phyloP scores from a whole-genome alignment of 2,329 filamentous ascomycete species.

The Zasmidium citrigriseum region DNA sequence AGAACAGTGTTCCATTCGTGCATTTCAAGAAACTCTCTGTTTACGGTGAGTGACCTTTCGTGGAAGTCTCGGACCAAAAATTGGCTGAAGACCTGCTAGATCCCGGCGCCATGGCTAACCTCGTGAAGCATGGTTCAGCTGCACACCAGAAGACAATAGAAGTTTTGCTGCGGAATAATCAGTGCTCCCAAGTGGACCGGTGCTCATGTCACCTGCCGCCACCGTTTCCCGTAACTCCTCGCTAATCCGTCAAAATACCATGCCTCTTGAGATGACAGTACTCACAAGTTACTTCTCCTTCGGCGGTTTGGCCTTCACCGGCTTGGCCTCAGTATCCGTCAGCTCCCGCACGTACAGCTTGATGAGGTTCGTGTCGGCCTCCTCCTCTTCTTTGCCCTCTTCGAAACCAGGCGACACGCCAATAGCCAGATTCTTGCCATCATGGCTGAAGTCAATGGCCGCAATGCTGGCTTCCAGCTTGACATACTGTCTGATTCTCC shows the following conservation, averaged over 20 bases:
- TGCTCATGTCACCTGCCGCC: too few relatives aligned
- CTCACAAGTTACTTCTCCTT: slow-evolving; percentile 1
- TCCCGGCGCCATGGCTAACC: too few relatives aligned
- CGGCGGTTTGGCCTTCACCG: slow-evolving; percentile 26
- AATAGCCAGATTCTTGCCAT: slow-evolving; percentile 77
- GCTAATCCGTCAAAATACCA: slow-evolving; percentile 1
- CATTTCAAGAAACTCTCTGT: too few relatives aligned
- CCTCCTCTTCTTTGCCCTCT: slow-evolving; percentile 78
- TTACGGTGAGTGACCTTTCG: too few relatives aligned
- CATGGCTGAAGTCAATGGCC: slow-evolving; percentile 72
- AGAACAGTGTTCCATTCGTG: too few relatives aligned
- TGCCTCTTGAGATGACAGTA: neutral
- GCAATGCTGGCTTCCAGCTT: slow-evolving; percentile 78
- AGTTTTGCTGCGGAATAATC: too few relatives aligned
- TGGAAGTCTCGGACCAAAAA: too few relatives aligned
- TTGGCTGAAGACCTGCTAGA: too few relatives aligned
- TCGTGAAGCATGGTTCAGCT: too few relatives aligned
- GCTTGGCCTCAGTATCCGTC: slow-evolving; percentile 83
- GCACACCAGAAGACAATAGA: too few relatives aligned
- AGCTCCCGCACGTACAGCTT: slow-evolving; percentile 82
- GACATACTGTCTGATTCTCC: slow-evolving; percentile 85
- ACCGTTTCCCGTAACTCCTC: too few relatives aligned
- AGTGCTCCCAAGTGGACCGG: too few relatives aligned
- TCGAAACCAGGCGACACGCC: slow-evolving; percentile 86
- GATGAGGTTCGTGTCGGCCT: slow-evolving; percentile 66